Conservation (phyloP, 768 basidiomycete species). For the Boletus sp. region DNA sequence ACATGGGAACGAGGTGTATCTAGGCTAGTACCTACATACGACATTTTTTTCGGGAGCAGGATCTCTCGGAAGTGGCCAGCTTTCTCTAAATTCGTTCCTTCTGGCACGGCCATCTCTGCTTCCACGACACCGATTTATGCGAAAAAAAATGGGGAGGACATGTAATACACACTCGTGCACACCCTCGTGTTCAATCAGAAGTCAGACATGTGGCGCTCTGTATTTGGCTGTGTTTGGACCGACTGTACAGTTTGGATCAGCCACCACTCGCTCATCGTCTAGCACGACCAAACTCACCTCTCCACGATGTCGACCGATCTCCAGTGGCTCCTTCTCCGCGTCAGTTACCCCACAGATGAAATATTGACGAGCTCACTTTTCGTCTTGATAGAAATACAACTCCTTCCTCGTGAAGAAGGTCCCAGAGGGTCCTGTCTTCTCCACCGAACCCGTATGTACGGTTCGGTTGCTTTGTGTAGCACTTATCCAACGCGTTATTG, state of each 20-base stretch:
- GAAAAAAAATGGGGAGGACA: too few species aligned
- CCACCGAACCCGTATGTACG: conserved; percentile 72
- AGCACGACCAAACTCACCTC: conserved; percentile 11
- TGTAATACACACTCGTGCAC: too few species aligned
- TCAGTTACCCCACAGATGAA: conserved; percentile 23
- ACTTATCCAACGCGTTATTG: conserved; percentile 4
- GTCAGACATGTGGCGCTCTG: too few species aligned
- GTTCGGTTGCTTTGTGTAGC: not conserved
- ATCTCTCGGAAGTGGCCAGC: too few species aligned
- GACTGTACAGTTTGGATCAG: conserved; percentile 35
- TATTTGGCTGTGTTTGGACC: conserved; percentile 28
- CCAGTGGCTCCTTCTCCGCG: conserved; percentile 90
- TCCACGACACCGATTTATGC: too few species aligned
- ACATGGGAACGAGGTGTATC: too few species aligned
- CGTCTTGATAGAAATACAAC: conserved; percentile 64
- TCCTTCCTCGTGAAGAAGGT: conserved; percentile 82
- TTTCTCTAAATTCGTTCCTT: too few species aligned
- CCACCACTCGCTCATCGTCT: conserved; percentile 26
- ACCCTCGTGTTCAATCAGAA: too few species aligned
- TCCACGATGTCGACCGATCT: conserved; percentile 83
- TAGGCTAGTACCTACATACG: too few species aligned
- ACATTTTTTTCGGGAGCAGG: too few species aligned
- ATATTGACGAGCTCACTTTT: not conserved
- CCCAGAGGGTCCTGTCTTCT: conserved; percentile 73
- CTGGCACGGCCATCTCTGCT: too few species aligned